Evolutionary conservation across 2,329 filamentous ascomycete species (phyloP), one percentile per base, ranked within the genome.

Genomic region (Coniochaeta hoffmannii): DNA sequence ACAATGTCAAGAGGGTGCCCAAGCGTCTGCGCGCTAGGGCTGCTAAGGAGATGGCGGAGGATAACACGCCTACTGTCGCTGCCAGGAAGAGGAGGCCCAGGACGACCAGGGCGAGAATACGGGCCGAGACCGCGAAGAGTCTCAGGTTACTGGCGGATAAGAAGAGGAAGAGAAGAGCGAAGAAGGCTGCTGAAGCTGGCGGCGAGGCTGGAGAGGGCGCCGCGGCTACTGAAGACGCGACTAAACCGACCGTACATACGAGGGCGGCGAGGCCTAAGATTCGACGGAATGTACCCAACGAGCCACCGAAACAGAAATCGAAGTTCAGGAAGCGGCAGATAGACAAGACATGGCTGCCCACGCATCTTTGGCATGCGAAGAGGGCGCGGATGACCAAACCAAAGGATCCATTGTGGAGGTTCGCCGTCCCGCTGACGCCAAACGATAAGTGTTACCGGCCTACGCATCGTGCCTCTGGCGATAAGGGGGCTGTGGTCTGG

Each of bases 351-450:
- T 97, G 93, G 90, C 76, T 99, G 15, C 94, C 94, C 0, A 97
- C 94, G 7, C 94, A 99, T 69, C 73, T 95, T 60, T 99, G 89
- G 81, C 92, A 96, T 71, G 86, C 93, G 2, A 99, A 99, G 70
- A 79, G 94, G 57, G 90, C 94, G 22, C 88, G 82, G 58, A 95
- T 99, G 89, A 91, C 91, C 0, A 79, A 83, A 8, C 87, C 89
- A 0, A 86, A 82, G 51, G 80, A 87, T 46, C 87, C 90, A 3
- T 71, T 94, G n/a, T 99, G 94, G 94, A 82, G 91, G 38, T 96
- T 97, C 69, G 84, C 90, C 1, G 75, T 97, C 24, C 90, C 92
- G 0, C 69, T 96, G 60, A 90, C 89, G 4, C 90, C 93, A 0
- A 95, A 88, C 28, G 86, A 90, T 66, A 99, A 99, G 75, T 86